Base-by-base conservation (phyloP, 2,329 filamentous ascomycete species). In the Diaporthe ampelina region DNA sequence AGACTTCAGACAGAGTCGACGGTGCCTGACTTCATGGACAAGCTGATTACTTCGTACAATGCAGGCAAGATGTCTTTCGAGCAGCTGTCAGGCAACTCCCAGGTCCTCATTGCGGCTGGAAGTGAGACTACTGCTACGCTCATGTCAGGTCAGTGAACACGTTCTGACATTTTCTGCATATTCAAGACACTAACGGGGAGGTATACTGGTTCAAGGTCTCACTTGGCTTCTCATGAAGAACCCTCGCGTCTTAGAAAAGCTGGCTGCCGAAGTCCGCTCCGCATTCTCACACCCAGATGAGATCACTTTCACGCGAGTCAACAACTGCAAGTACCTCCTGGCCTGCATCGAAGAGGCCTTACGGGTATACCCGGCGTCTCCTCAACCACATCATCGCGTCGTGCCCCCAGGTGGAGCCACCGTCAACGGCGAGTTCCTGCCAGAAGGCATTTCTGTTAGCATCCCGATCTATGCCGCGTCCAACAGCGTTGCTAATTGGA, bases 271-370 rank as follows among this genome's bases (percentile, higher is more conserved):
- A 76, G 78, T 88, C 3, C 79, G 86, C 0, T 73, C 77, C 0
- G 61, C 79, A 0, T 87, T 86, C 72, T 67, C 76, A 1, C 76
- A 56, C 0, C 80, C 83, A 21, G 77, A 82, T 0, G 83, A 86
- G 0, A 88, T 88, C 48, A 82, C 77, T 6, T 73, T 85, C 37
- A 76, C 77, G 3, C 78, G 78, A 4, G 78, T 80, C 2, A 72
- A 75, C 48, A 73, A 76, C 4, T 77, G 85, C 0, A 69, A 76
- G 6, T 87, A 86, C 58, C 78, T 86, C 72, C 74, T 79, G 15
- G 85, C 84, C 1, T 80, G 78, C 61, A 77, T 86, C 10, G 79
- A 85, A 11, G 85, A 87, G 76, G 79, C 78, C 4, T 70, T 87
- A 37, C 81, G 85, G 10, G 77, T 83, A 48, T 86, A 84, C 70